Evolutionary conservation across 148 eudicot genomes (phyloP).

Genomic region (Rhododendron henanense): DNA sequence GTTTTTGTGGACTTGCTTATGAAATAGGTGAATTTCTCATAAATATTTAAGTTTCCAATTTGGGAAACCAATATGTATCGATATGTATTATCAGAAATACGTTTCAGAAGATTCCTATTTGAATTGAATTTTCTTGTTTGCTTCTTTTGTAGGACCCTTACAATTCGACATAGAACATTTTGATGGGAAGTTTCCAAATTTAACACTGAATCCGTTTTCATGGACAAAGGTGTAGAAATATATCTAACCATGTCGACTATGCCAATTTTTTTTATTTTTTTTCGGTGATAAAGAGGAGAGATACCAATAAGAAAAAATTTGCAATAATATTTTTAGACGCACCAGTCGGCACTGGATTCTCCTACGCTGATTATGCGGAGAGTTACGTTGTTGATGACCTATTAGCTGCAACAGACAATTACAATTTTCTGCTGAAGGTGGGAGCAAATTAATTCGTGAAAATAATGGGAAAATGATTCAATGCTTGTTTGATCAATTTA

Average conservation of each 20-base stretch:
- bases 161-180: background rate
- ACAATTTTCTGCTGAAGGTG: slow-evolving; percentile 9
- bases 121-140: background rate
- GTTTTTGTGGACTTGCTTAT: slow-evolving; percentile 6
- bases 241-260: background rate
- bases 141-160: slow-evolving; percentile 8
- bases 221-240: slow-evolving; percentile 14
- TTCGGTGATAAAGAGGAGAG: background rate
- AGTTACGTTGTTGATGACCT: background rate
- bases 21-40: slow-evolving; percentile 10
- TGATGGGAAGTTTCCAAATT: background rate
- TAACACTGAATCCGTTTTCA: slow-evolving; percentile 12
- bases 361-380: background rate
- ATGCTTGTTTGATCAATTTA: background rate
- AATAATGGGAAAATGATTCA: background rate
- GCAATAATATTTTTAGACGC: slow-evolving; percentile 9
- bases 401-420: background rate
- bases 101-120: background rate
- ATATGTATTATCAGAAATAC: too few relatives aligned
- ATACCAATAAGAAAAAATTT: background rate
- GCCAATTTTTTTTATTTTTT: background rate
- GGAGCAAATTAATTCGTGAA: background rate
- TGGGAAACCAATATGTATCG: background rate
- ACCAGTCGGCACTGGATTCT: slow-evolving; percentile 15
- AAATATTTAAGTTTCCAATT: background rate